These are phyloP conservation scores for Euphorbia corollata DNA, from an alignment of 441 rosid species.

Conservation along the genomic window DNA sequence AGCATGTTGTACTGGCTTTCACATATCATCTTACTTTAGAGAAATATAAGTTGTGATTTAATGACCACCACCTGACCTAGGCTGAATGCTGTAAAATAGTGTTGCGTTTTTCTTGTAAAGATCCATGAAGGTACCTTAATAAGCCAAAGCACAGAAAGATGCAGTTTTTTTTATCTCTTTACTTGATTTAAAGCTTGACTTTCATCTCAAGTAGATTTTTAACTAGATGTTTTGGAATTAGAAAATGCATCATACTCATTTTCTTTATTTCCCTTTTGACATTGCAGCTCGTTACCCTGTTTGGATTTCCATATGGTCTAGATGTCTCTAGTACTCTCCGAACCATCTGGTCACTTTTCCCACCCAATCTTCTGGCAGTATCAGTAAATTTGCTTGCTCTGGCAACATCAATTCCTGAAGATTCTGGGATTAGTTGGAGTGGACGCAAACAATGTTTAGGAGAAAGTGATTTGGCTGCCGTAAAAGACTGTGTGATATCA, in stretches of 20 bases:
- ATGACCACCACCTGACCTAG: neutral
- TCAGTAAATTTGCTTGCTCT: conserved; percentile 41
- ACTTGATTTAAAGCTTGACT: neutral
- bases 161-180: neutral
- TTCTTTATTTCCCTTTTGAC: conserved; percentile 9
- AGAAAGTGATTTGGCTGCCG: conserved; percentile 17
- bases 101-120: neutral
- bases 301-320: conserved; percentile 54
- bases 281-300: conserved; percentile 44
- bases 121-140: neutral
- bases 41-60: neutral
- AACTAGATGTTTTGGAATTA: neutral
- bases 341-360: conserved; percentile 72
- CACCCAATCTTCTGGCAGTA: conserved; percentile 73
- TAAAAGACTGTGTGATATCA: conserved; percentile 47
- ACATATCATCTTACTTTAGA: neutral
- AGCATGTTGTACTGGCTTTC: neutral
- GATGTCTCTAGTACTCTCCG: conserved; percentile 17
- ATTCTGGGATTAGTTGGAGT: conserved; percentile 75
- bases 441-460: conserved; percentile 40
- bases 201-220: neutral
- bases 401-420: conserved; percentile 49
- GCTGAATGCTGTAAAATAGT: neutral
- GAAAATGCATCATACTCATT: neutral
- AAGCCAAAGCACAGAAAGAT: neutral